Conservation (phyloP, 2,329 filamentous ascomycete genomes). For the Neopestalotiopsis rosae region DNA sequence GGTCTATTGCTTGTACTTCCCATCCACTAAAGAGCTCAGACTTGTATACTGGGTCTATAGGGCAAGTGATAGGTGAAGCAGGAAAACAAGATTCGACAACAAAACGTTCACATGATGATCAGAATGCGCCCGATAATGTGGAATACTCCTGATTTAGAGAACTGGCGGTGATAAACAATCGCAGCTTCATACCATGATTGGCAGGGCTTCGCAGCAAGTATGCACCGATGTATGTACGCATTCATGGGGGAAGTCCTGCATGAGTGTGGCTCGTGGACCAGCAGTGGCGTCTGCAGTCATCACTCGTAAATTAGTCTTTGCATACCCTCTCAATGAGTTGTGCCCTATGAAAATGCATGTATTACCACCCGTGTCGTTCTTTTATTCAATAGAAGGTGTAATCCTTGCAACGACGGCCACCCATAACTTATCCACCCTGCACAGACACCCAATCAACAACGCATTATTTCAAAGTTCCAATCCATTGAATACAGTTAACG, state of each 20-base stretch:
- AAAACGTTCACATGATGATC: too few relatives aligned
- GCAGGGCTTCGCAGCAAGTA: background rate
- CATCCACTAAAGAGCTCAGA: too few relatives aligned
- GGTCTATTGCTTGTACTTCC: too few relatives aligned
- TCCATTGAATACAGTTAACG: background rate
- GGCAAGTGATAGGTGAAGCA: too few relatives aligned
- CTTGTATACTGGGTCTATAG: too few relatives aligned
- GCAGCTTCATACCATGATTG: too few relatives aligned
- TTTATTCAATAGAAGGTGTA: background rate
- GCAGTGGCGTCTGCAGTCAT: background rate
- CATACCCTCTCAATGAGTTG: background rate
- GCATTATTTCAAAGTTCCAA: background rate
- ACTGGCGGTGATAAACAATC: too few relatives aligned
- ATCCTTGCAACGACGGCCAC: background rate
- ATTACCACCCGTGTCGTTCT: background rate
- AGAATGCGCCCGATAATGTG: too few relatives aligned
- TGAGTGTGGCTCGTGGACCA: background rate
- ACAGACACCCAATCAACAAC: constrained; percentile 1
- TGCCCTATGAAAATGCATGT: background rate
- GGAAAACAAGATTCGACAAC: too few relatives aligned
- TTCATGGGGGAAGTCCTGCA: background rate
- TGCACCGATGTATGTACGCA: background rate
- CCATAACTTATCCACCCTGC: background rate
- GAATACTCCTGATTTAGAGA: too few relatives aligned
- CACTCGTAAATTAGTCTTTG: background rate